Conservation (phyloP, 2,329 filamentous ascomycete species). For the Neofusicoccum cordaticola region DNA sequence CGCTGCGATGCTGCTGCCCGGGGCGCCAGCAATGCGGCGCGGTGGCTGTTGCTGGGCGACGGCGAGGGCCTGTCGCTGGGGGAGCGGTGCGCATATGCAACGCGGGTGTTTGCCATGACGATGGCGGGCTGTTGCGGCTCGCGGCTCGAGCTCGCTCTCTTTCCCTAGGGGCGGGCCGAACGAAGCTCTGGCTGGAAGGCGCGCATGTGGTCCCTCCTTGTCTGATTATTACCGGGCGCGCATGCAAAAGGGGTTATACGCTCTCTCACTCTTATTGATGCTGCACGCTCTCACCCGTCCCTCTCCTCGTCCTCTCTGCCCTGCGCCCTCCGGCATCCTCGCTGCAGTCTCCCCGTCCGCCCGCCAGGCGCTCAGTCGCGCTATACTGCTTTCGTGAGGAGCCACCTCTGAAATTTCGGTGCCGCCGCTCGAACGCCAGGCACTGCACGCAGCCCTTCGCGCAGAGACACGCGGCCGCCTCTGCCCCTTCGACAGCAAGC, state of each 20-base stretch:
- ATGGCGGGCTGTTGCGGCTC: conserved; percentile 9
- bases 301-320: neutral
- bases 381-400: conserved; percentile 9
- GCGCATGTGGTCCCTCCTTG: conserved; percentile 4
- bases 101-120: conserved; percentile 6
- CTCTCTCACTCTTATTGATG: conserved; percentile 6
- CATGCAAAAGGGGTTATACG: conserved; percentile 9
- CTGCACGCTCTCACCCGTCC: neutral
- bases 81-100: neutral
- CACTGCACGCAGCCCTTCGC: neutral
- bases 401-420: conserved; percentile 7
- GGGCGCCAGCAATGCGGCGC: neutral
- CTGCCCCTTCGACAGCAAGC: neutral
- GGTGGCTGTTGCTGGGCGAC: neutral
- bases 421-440: neutral
- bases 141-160: conserved; percentile 4
- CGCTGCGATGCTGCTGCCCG: neutral
- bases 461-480: conserved; percentile 10
- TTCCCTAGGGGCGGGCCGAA: neutral
- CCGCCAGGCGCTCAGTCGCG: conserved; percentile 17
- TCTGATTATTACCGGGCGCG: conserved; percentile 1
- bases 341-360: conserved; percentile 9
- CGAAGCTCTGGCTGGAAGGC: neutral
- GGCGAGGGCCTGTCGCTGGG: neutral
- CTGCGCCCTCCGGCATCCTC: neutral